A percentile compares a stretch with the other conserved stretches of the same genome.
Conservation (phyloP, 352 stramenopile genomes). For the Paralagenidium karlingii region DNA sequence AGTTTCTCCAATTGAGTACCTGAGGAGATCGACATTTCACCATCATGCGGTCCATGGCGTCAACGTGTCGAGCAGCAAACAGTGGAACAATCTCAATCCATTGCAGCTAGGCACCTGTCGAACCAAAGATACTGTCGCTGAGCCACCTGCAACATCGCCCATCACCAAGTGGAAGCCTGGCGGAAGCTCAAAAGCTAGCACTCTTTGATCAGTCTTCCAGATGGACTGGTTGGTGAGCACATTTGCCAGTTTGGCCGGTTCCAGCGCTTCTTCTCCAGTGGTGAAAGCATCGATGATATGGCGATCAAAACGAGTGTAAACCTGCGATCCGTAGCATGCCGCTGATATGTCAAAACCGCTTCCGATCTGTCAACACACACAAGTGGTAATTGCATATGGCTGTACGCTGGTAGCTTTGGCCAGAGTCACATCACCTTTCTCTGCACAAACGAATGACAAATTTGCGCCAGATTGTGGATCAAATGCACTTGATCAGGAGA, state of each 20-base stretch:
- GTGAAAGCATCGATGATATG: conserved; percentile 42
- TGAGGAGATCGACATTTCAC: no score
- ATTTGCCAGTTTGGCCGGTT: conserved; percentile 32
- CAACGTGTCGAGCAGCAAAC: background rate
- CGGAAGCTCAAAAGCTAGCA: conserved; percentile 56
- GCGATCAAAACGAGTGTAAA: conserved; percentile 85
- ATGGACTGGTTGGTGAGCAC: conserved; percentile 21
- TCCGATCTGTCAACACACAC: conserved; percentile 60
- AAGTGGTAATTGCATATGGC: background rate
- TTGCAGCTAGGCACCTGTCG: conserved; percentile 11
- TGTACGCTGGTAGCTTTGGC: no score
- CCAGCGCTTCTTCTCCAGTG: conserved; percentile 21
- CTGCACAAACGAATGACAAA: conserved; percentile 92
- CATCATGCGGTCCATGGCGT: no score
- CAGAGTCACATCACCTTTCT: no score
- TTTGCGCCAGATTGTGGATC: conserved; percentile 91
- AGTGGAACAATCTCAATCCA: background rate
- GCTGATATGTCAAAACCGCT: conserved; percentile 95
- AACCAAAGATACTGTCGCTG: conserved; percentile 78
- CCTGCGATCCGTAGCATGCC: conserved; percentile 89
- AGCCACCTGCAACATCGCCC: conserved; percentile 93
- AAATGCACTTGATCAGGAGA: conserved; percentile 17
- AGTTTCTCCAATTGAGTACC: conserved; percentile 53
- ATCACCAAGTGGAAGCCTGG: conserved; percentile 83
- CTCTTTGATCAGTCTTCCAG: conserved; percentile 34